These are phyloP conservation scores for Dionaea muscipula DNA, from an alignment of 179 eudicot genomes.

Conservation along the genomic window DNA sequence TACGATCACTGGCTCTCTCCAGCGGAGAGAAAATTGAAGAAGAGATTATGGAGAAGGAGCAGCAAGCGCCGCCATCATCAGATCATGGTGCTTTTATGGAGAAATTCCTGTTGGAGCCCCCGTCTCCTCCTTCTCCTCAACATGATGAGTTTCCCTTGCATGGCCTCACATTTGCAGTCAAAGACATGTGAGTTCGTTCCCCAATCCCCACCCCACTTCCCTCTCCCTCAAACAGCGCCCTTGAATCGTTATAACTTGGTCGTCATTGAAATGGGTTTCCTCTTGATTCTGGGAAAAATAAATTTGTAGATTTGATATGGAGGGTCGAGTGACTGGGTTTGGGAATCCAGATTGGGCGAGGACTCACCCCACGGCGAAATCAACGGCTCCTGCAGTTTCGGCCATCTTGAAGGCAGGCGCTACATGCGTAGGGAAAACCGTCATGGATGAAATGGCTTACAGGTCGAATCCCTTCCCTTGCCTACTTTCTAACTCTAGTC, in stretches of 20 bases:
- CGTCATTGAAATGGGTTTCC: neutral
- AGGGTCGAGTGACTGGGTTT: constrained; percentile 76
- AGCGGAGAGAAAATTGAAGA: too few species aligned
- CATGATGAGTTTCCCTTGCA: constrained; percentile 35
- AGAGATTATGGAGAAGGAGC: too few species aligned
- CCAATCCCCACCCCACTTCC: too few species aligned
- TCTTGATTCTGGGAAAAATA: neutral
- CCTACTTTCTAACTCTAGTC: too few species aligned
- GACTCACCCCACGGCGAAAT: constrained; percentile 56
- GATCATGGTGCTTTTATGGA: constrained; percentile 54
- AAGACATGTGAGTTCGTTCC: constrained; percentile 54
- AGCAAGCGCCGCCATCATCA: constrained; percentile 7
- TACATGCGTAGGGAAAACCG: constrained; percentile 69
- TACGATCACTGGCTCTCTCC: too few species aligned
- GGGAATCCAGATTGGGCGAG: constrained; percentile 87
- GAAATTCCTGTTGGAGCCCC: constrained; percentile 23
- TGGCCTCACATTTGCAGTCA: constrained; percentile 80
- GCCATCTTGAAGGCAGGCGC: constrained; percentile 60
- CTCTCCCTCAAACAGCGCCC: too few species aligned
- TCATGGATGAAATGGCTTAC: constrained; percentile 98
- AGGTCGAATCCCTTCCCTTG: constrained; percentile 27
- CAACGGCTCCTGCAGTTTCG: constrained; percentile 58
- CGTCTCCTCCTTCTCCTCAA: neutral
- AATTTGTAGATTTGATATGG: constrained; percentile 63
- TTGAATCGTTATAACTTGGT: too few species aligned